phyloP scores from a whole-genome alignment of 768 basidiomycete genomes.

The Paxillus rubicundulus region DNA sequence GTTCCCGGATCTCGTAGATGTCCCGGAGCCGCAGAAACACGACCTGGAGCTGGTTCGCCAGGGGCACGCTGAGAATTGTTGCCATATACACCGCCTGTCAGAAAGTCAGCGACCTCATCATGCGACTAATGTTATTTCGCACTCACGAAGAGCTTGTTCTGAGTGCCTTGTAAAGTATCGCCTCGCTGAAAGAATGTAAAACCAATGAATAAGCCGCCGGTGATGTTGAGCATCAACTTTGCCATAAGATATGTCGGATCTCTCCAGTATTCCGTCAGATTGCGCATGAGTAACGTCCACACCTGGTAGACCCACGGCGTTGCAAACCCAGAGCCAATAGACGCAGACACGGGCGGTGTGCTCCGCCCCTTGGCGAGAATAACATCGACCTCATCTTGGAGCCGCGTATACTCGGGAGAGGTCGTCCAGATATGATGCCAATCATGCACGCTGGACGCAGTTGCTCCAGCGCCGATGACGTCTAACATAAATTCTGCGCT shows the following conservation, averaged over 20 bases:
- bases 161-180: slow-evolving; percentile 53
- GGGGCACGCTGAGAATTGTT: slow-evolving; percentile 47
- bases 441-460: slow-evolving; percentile 49
- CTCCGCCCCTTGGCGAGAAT: slow-evolving; percentile 51
- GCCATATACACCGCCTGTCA: slow-evolving; percentile 54
- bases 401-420: slow-evolving; percentile 42
- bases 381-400: slow-evolving; percentile 40
- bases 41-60: slow-evolving; percentile 63
- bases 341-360: slow-evolving; percentile 36
- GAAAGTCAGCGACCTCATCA: neutral
- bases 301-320: slow-evolving; percentile 53
- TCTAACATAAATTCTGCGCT: slow-evolving; percentile 67
- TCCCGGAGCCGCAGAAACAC: slow-evolving; percentile 57
- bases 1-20: slow-evolving; percentile 66
- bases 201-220: slow-evolving; percentile 54
- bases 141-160: slow-evolving; percentile 64
- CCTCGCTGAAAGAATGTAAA: slow-evolving; percentile 64
- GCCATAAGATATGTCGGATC: slow-evolving; percentile 59
- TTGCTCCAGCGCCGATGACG: slow-evolving; percentile 73
- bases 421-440: slow-evolving; percentile 65
- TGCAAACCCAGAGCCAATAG: slow-evolving; percentile 46
- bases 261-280: slow-evolving; percentile 49
- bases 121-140: neutral
- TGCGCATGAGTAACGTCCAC: slow-evolving; percentile 43
- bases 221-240: slow-evolving; percentile 53